A percentile compares a stretch with the other conserved stretches of the same genome.
These are phyloP conservation scores for Ceratocystis cacaofunesta DNA, from an alignment of 2,329 filamentous ascomycete species.

Conservation along the genomic window DNA sequence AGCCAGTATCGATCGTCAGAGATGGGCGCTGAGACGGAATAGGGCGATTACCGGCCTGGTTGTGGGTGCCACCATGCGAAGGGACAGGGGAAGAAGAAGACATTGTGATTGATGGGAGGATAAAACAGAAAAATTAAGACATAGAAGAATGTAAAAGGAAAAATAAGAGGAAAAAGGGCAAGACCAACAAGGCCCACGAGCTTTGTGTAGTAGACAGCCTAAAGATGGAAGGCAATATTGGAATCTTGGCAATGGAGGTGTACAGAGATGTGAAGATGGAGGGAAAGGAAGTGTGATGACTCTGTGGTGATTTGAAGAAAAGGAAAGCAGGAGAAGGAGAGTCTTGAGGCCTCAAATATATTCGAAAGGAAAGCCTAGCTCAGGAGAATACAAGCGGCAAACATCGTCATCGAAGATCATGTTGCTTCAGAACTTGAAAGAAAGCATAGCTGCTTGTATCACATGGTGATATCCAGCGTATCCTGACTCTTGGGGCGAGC, in stretches of 20 bases:
- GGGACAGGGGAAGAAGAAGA: not conserved
- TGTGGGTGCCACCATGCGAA: not conserved
- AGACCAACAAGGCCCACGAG: too few species aligned
- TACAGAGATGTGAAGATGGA: not conserved
- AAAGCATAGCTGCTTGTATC: not conserved
- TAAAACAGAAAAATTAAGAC: too few species aligned
- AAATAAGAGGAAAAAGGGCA: too few species aligned
- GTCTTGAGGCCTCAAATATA: too few species aligned
- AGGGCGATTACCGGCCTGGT: not conserved
- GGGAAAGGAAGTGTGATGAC: not conserved
- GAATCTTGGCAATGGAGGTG: not conserved
- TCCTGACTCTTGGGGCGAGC: constrained; percentile 7
- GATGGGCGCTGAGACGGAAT: constrained; percentile 2
- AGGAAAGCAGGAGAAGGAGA: not conserved
- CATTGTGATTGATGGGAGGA: too few species aligned
- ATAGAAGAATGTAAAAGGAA: too few species aligned
- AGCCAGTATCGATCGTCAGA: constrained; percentile 12
- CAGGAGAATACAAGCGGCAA: not conserved
- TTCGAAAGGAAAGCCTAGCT: not conserved
- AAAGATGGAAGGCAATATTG: too few species aligned
- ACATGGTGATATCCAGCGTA: not conserved
- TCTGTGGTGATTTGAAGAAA: not conserved
- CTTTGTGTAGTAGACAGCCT: too few species aligned
- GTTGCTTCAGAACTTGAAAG: not conserved
- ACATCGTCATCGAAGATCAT: not conserved